phyloP scores from a whole-genome alignment of 345 rosid species.

The Reutealis trisperma region DNA sequence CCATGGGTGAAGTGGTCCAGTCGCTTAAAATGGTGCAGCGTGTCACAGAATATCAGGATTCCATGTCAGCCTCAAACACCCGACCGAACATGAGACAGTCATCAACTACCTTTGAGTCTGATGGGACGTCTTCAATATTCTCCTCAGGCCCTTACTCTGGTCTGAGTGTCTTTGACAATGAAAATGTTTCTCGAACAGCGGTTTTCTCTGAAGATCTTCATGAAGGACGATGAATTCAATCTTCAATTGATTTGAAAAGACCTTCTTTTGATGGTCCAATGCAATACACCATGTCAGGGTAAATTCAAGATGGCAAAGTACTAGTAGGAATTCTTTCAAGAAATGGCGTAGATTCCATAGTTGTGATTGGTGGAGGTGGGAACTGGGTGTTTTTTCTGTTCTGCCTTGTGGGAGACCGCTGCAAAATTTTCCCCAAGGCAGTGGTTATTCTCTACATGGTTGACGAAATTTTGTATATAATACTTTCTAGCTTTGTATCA shows the following conservation, averaged over 20 bases:
- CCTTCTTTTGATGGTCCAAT: slow-evolving; percentile 16
- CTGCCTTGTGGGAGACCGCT: slow-evolving; percentile 19
- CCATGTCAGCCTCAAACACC: slow-evolving; percentile 42
- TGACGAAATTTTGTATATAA: slow-evolving; percentile 45
- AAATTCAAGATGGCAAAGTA: not conserved
- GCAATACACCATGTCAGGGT: slow-evolving; percentile 10
- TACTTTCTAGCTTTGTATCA: slow-evolving; percentile 18
- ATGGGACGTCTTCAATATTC: slow-evolving; percentile 92
- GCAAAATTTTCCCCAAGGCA: slow-evolving; percentile 27
- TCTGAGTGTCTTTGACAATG: slow-evolving; percentile 71
- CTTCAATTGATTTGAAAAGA: slow-evolving; percentile 3
- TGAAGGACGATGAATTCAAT: slow-evolving; percentile 71
- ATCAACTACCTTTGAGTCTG: slow-evolving; percentile 88
- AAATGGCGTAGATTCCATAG: slow-evolving; percentile 22
- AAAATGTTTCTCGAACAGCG: slow-evolving; percentile 71
- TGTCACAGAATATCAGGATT: slow-evolving; percentile 71
- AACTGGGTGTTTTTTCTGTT: slow-evolving; percentile 21
- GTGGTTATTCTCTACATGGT: slow-evolving; percentile 24
- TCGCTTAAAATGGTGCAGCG: slow-evolving; percentile 99
- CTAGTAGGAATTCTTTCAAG: slow-evolving; percentile 22
- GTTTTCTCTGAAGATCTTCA: slow-evolving; percentile 96
- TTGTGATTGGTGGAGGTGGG: slow-evolving; percentile 22
- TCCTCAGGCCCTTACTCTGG: slow-evolving; percentile 97
- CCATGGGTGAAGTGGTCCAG: slow-evolving; percentile 99
- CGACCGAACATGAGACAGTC: slow-evolving; percentile 79